A percentile compares a stretch with the other conserved stretches of the same genome.
phyloP scores from a whole-genome alignment of 1,139 yeast species.

The Kodamaea ohmeri region DNA sequence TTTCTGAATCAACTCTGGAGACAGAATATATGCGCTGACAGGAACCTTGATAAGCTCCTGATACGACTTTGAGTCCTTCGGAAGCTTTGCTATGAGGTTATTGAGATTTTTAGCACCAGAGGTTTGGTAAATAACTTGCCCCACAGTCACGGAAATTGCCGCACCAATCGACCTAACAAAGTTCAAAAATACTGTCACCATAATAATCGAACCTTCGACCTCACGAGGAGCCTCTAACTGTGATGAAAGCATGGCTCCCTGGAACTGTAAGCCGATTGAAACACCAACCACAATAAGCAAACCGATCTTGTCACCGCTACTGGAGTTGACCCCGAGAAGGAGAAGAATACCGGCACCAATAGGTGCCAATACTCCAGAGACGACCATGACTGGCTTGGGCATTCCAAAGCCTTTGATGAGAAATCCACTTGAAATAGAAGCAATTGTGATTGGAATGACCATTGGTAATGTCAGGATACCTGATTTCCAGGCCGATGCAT shows the following conservation, averaged over 20 bases:
- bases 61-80: constrained; percentile 18
- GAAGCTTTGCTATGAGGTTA: constrained; percentile 16
- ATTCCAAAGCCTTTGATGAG: constrained; percentile 44
- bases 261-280: constrained; percentile 54
- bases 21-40: constrained; percentile 23
- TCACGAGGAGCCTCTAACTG: constrained; percentile 55
- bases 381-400: constrained; percentile 47
- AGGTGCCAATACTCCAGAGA: constrained; percentile 43
- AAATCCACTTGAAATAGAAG: constrained; percentile 47
- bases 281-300: constrained; percentile 52
- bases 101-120: constrained; percentile 25
- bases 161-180: constrained; percentile 50
- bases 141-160: constrained; percentile 44
- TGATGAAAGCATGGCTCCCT: constrained; percentile 48
- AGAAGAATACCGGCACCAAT: constrained; percentile 54
- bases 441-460: constrained; percentile 49
- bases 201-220: constrained; percentile 47
- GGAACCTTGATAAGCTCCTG: constrained; percentile 19
- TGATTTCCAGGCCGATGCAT: constrained; percentile 51
- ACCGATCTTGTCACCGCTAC: constrained; percentile 46
- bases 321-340: constrained; percentile 37
- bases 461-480: constrained; percentile 58
- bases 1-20: constrained; percentile 28
- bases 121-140: constrained; percentile 45
- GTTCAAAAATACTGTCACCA: constrained; percentile 48